Evolutionary conservation across 73 alveolate genomes (phyloP).

Genomic region (Durusdinium trenchii): DNA sequence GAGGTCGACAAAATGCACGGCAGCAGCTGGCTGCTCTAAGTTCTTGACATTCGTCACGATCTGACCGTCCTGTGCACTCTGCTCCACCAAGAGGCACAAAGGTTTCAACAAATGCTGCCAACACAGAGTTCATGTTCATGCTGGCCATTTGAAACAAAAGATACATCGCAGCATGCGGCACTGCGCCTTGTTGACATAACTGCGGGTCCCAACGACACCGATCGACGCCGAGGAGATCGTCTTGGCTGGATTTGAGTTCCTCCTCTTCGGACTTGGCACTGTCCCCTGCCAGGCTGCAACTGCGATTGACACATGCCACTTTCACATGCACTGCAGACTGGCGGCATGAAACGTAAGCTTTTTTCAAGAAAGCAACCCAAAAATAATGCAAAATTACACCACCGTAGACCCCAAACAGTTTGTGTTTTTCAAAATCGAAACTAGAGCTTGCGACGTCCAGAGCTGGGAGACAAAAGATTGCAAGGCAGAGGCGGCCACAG

Average conservation of each 20-base stretch:
- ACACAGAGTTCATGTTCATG: background rate
- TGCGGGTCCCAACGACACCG: constrained; percentile 41
- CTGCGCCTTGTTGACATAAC: constrained; percentile 47
- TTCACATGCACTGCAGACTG: too few species aligned
- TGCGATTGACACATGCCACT: too few species aligned
- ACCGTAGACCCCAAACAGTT: too few species aligned
- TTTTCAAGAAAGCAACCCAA: too few species aligned
- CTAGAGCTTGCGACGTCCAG: too few species aligned
- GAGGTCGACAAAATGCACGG: background rate
- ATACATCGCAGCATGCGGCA: background rate
- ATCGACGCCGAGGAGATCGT: background rate
- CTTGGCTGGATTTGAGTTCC: background rate
- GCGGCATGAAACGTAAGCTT: too few species aligned
- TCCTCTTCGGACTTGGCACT: background rate
- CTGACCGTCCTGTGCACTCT: constrained; percentile 21
- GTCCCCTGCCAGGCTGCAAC: background rate
- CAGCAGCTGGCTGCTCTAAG: background rate
- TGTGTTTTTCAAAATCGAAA: too few species aligned
- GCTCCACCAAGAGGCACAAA: background rate
- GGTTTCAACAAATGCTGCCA: background rate
- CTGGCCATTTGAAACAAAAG: background rate
- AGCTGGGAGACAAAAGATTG: too few species aligned
- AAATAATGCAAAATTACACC: too few species aligned
- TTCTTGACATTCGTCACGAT: constrained; percentile 3
- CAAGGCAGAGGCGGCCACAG: too few species aligned